Base-by-base conservation (phyloP, 2,329 filamentous ascomycete species). In the Byssothecium circinans region DNA sequence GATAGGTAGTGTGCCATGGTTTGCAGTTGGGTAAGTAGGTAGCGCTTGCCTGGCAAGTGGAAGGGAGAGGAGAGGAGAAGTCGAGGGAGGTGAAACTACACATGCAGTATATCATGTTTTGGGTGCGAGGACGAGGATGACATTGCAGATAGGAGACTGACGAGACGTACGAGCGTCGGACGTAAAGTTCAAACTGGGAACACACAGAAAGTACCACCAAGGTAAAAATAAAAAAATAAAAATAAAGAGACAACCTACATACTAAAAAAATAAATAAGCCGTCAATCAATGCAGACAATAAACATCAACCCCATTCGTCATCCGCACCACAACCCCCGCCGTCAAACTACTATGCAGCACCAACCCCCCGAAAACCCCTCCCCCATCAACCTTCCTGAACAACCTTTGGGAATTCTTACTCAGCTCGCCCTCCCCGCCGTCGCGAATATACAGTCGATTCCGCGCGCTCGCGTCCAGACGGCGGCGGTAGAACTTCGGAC, bases 261-360 rank as follows among this genome's bases (percentile, higher is more conserved):
- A n/a, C 32, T 49, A 42, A 44, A 48, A 32, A 17, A 20, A 35
- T 36, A 14, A 33, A 50, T 52, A 39, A 32, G 10, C 20, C 32
- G 25, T 10, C 6, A 27, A 27, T 25, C 50, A 60, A 34, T 58
- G 49, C 45, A 64, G 32, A 15, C 47, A 40, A 39, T 64, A 62
- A 27, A 64, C 43, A 50, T 64, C 61, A 11, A 64, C 53, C 27
- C 49, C 53, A 33, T 60, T 61, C 19, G 60, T 62, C 52, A 64
- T 45, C 39, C 54, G 23, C 25, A 50, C 58, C 32, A 55, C 53
- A 27, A 52, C 43, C 14, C 52, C 52, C 15, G 50, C 61, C 14
- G 60, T 43, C 41, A 64, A 25, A 34, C 51, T 54, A 36, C 58
- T 60, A 27, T 58, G 49, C 39, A 64, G 40, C 25, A 64, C 53